These are phyloP conservation scores for Apiospora pterosperma DNA, from an alignment of 2,329 filamentous ascomycete species.

Conservation along the genomic window DNA sequence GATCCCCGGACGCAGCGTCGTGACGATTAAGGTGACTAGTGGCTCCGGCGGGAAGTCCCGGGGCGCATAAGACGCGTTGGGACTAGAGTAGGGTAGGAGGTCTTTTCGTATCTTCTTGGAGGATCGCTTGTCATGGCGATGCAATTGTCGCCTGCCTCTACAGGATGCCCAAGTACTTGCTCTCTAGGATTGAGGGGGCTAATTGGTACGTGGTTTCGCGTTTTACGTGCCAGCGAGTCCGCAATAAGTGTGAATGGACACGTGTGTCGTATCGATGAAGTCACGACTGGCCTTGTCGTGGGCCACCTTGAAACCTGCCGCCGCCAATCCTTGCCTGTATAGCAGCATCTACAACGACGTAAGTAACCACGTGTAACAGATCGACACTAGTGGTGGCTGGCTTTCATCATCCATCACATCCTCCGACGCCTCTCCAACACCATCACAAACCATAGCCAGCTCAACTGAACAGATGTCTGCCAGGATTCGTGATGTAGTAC, in stretches of 20 bases:
- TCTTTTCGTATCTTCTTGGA: neutral
- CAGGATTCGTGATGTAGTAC: neutral
- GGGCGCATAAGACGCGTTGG: neutral
- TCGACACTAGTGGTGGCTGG: neutral
- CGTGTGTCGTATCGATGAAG: neutral
- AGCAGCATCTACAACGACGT: neutral
- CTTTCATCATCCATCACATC: neutral
- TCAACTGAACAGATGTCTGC: neutral
- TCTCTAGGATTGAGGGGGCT: neutral
- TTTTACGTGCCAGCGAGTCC: too few relatives aligned
- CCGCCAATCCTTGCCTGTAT: neutral
- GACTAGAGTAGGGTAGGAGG: too few relatives aligned
- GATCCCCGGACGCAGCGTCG: conserved; percentile 13
- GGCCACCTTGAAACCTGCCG: too few relatives aligned
- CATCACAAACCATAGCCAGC: neutral
- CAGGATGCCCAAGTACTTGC: neutral
- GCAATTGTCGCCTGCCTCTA: neutral
- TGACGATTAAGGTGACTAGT: conserved; percentile 15
- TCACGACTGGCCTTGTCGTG: neutral
- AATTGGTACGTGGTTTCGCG: too few relatives aligned
- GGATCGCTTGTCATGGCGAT: neutral
- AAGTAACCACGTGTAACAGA: neutral
- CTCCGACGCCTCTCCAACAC: neutral
- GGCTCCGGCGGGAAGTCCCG: neutral
- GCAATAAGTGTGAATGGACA: neutral